Conservation (phyloP, 495 filamentous ascomycete genomes). For the Parachaetomium inaequale region DNA sequence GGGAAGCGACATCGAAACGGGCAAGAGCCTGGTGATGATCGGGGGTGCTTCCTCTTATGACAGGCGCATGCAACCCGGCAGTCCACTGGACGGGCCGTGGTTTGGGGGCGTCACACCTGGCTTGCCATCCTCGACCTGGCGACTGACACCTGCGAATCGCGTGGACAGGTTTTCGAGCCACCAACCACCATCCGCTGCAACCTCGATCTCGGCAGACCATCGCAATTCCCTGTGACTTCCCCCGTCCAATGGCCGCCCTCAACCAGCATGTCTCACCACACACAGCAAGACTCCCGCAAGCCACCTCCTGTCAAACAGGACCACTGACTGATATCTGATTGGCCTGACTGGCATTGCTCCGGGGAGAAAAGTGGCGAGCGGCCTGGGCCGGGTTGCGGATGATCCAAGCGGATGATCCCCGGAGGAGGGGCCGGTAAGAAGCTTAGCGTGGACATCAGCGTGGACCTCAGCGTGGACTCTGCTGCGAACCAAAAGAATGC, state of each 20-base stretch:
- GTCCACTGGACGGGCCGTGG: not conserved
- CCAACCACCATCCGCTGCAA: not conserved
- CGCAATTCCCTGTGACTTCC: not conserved
- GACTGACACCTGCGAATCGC: not conserved
- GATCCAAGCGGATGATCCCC: not conserved
- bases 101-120: not conserved
- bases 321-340: not conserved
- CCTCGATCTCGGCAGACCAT: not conserved
- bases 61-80: not conserved
- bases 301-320: not conserved
- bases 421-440: not conserved
- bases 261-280: not conserved
- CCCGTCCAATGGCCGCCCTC: not conserved
- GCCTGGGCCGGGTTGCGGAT: not conserved
- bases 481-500: not conserved
- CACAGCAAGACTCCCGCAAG: not conserved
- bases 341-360: not conserved
- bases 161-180: not conserved
- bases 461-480: not conserved
- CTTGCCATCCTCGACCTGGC: not conserved
- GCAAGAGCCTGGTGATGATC: constrained; percentile 7
- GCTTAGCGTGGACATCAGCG: too few species aligned
- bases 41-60: constrained; percentile 11
- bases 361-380: not conserved
- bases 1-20: constrained; percentile 7